These are phyloP conservation scores for Pseudoturritis turrita DNA, from an alignment of 345 rosid species.

Conservation along the genomic window DNA sequence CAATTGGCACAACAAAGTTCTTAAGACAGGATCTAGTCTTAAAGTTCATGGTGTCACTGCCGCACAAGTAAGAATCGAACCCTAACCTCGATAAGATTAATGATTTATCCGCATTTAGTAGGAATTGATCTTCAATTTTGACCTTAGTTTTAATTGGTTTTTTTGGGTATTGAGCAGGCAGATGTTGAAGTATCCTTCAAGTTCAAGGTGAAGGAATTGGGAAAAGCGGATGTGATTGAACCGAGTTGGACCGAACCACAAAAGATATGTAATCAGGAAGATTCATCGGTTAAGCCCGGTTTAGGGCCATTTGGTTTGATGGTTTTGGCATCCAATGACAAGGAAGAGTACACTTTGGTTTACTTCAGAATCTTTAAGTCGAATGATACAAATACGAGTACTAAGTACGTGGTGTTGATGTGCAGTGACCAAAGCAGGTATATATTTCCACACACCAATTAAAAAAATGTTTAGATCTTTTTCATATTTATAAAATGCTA, in stretches of 20 bases:
- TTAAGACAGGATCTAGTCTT: slow-evolving; percentile 37
- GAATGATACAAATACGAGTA: slow-evolving; percentile 9
- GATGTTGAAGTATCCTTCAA: slow-evolving; percentile 62
- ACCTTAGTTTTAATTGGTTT: neutral
- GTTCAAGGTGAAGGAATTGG: slow-evolving; percentile 39
- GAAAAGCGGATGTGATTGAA: slow-evolving; percentile 44
- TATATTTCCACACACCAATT: neutral
- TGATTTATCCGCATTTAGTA: neutral
- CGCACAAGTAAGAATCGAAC: slow-evolving; percentile 34
- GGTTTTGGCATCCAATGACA: slow-evolving; percentile 48
- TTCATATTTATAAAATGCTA: neutral
- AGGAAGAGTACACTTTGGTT: slow-evolving; percentile 56
- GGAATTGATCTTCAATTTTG: neutral
- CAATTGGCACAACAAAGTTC: slow-evolving; percentile 22
- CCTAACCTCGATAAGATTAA: neutral
- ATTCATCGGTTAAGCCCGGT: slow-evolving; percentile 37
- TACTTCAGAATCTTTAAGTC: slow-evolving; percentile 59
- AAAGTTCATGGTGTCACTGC: slow-evolving; percentile 53
- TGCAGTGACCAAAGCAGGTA: slow-evolving; percentile 80
- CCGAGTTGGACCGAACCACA: slow-evolving; percentile 51
- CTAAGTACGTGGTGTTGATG: slow-evolving; percentile 59
- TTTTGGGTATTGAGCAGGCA: slow-evolving; percentile 41
- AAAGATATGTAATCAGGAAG: slow-evolving; percentile 42
- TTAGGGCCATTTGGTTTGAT: slow-evolving; percentile 76
- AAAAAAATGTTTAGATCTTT: neutral